These are phyloP conservation scores for Brassica juncea DNA, from an alignment of 345 rosid species.

Conservation along the genomic window DNA sequence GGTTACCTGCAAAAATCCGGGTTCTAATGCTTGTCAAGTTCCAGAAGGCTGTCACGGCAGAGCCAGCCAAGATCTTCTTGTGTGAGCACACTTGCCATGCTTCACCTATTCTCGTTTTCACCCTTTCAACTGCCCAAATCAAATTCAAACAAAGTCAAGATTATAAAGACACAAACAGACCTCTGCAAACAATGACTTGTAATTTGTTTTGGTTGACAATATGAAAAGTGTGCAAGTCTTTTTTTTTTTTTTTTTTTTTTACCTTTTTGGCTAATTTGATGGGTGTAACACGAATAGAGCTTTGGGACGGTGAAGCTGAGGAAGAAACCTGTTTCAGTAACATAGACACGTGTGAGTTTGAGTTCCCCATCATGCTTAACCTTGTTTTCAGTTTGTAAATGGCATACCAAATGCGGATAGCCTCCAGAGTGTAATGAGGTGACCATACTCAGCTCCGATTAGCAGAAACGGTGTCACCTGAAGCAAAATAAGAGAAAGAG, in stretches of 20 bases:
- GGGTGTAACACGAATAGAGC: constrained; percentile 61
- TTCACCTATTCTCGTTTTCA: constrained; percentile 48
- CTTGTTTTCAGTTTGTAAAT: constrained; percentile 13
- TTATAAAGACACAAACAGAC: neutral
- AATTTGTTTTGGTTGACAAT: neutral
- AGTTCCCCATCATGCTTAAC: neutral
- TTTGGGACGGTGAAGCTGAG: constrained; percentile 79
- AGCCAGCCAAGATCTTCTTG: constrained; percentile 81
- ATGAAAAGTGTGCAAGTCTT: neutral
- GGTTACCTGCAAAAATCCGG: constrained; percentile 67
- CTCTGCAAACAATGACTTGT: neutral
- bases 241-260: too few relatives aligned
- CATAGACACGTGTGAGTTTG: constrained; percentile 18
- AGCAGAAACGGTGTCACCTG: constrained; percentile 87
- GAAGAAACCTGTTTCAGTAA: constrained; percentile 68
- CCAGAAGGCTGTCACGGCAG: constrained; percentile 83
- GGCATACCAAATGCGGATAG: constrained; percentile 65
- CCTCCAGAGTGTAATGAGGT: constrained; percentile 74
- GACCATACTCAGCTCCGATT: constrained; percentile 89
- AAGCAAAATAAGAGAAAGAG: neutral
- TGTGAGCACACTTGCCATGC: constrained; percentile 82
- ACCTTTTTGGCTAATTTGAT: constrained; percentile 67
- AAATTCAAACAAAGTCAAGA: constrained; percentile 15
- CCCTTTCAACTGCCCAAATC: constrained; percentile 53
- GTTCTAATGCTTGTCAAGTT: constrained; percentile 73